Evolutionary conservation across 495 filamentous ascomycete species (phyloP), one percentile per base, ranked within the genome.

Genomic region (Peziza echinospora): DNA sequence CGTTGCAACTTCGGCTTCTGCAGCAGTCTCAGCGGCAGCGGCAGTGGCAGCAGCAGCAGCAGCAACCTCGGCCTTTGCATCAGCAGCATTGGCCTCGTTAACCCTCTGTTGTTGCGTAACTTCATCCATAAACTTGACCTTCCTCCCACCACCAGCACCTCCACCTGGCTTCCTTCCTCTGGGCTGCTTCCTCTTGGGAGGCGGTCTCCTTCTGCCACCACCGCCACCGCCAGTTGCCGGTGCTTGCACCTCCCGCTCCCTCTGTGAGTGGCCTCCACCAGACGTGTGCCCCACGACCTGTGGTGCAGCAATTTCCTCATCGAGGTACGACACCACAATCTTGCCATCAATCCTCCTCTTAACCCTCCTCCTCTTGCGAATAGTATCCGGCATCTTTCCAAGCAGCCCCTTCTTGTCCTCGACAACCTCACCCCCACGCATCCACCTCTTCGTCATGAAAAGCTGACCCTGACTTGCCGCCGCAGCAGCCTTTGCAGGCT

Each of bases 331-430:
- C n/a, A 52, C 26, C 17, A 82, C 61, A n/a, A 37, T 37, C 30
- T 37, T 37, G 13, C 30, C 30, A 4, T 37, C 30, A 37, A 6
- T 17, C 30, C 30, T 37, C 30, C 19, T 37, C 30, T 17, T 37
- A 11, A 37, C 30, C 30, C 30, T 37, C 30, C 30, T 37, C 30
- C 30, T 37, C 30, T 37, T 37, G 13, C 30, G 13, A 11, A 17
- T 17, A 11, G 81, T 82, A 54, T 82, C 84, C 51, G 84, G 73
- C 43, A 85, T 68, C 62, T 93, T 92, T 0, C 85, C 89, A 19
- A 97, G 65, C 2, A 76, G 63, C 39, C 82, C 77, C 0, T 79
- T 67, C 6, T 71, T 71, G 56, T 11, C 13, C 30, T 94, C 87
- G 24, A 78, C 59, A 59, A 82, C 78, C 34, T 80, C 75, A 0